Base-by-base conservation (phyloP, 225 moss, liverwort and hornwort species). In the Physcomitrellopsis africana region DNA sequence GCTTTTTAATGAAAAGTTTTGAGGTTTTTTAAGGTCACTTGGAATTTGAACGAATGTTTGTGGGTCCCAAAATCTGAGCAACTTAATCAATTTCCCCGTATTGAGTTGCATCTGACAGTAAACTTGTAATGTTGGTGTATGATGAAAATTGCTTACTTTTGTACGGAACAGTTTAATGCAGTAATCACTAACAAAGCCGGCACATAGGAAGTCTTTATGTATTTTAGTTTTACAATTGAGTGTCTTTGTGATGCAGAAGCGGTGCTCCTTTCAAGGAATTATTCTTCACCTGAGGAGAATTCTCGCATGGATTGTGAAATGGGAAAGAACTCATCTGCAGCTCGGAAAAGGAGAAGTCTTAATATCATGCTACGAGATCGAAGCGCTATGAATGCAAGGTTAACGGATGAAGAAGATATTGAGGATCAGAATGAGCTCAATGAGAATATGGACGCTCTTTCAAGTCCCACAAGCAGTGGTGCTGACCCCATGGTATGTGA, bases 291-390 rank as follows among this genome's bases (percentile, higher is more conserved):
- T 62, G 87, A 86, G 29, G 80, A 67, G 63, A 79, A 84, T 49
- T 76, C 76, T 67, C 85, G 72, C 23, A 80, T 82, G 85, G 92
- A 86, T 18, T 75, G 81, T 48, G 78, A 89, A 46, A 41, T 81
- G 75, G 93, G 85, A 46, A 73, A 75, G 20, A 60, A 81, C 59
- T 67, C 73, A 70, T 70, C 75, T 26, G 61, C 75, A 26, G 56
- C 86, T 73, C 77, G 61, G 71, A 80, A 81, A 75, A 73, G 85
- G 77, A 87, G 80, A 74, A 83, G 89, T 76, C 76, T 91, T 19
- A 87, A 72, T 63, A 79, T 63, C 16, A 87, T 84, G 84, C 77
- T 84, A 47, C 81, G 79, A 74, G 81, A 81, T 65, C 81, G 82
- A 69, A 66, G 81, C 64, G 69, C 72, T 45, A 72, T 79, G 68